These are phyloP conservation scores for Clavispora carvajalis DNA, from an alignment of 805 yeast genomes.

Conservation along the genomic window DNA sequence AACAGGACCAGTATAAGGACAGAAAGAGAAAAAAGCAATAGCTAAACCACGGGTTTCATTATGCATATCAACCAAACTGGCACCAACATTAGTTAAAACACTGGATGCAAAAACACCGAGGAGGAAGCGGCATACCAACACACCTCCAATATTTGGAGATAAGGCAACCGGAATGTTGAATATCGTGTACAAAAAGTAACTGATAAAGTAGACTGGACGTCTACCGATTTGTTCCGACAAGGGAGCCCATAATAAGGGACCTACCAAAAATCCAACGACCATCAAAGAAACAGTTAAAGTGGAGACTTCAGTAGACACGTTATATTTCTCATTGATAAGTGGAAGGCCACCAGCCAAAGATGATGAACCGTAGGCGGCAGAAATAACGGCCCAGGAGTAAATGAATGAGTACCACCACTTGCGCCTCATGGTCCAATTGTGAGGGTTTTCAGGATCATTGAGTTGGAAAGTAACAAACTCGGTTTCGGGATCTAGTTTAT, in stretches of 20 bases:
- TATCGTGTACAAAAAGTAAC: constrained; percentile 67
- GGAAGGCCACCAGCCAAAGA: constrained; percentile 82
- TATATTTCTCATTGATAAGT: constrained; percentile 58
- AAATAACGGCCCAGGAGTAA: constrained; percentile 68
- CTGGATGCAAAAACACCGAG: constrained; percentile 85
- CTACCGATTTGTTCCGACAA: constrained; percentile 82
- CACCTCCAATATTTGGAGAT: constrained; percentile 75
- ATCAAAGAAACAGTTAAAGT: constrained; percentile 75
- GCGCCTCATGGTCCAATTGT: constrained; percentile 61
- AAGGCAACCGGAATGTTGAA: constrained; percentile 87
- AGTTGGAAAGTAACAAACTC: constrained; percentile 80
- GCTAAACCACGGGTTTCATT: constrained; percentile 79
- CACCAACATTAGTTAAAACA: constrained; percentile 83
- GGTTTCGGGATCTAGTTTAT: constrained; percentile 54
- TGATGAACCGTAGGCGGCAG: constrained; percentile 92
- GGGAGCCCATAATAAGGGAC: constrained; percentile 89
- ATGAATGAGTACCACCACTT: constrained; percentile 67
- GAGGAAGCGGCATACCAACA: constrained; percentile 76
- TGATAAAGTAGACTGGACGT: constrained; percentile 73
- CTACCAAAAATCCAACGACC: constrained; percentile 85
- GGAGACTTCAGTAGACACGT: constrained; percentile 75
- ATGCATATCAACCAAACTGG: constrained; percentile 86
- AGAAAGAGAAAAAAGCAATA: constrained; percentile 85
- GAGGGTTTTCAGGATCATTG: constrained; percentile 86
- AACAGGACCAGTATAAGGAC: constrained; percentile 92